These are phyloP conservation scores for Leccinum truebloodii DNA, from an alignment of 768 basidiomycete genomes.

Conservation along the genomic window DNA sequence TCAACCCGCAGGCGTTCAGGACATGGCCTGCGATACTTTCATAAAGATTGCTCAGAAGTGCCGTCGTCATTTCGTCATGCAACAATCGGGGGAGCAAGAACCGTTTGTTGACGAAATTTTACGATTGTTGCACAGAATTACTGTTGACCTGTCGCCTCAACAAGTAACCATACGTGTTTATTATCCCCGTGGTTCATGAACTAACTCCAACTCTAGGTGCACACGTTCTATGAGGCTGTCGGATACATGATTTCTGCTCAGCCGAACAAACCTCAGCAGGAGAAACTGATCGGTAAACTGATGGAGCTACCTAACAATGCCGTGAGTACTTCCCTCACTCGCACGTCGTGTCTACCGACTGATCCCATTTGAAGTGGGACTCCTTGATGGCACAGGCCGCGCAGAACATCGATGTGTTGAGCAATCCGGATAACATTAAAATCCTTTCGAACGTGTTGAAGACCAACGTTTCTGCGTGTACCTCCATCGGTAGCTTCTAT, in stretches of 20 bases:
- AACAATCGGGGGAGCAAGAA: slow-evolving; percentile 94
- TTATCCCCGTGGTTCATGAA: slow-evolving; percentile 1
- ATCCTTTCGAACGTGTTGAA: slow-evolving; percentile 96
- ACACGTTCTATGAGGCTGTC: slow-evolving; percentile 98
- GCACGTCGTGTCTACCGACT: background rate
- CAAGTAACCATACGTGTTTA: slow-evolving; percentile 44
- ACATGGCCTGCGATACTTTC: slow-evolving; percentile 99
- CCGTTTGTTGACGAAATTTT: slow-evolving; percentile 99
- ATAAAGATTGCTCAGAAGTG: slow-evolving; percentile 99
- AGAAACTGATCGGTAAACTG: slow-evolving; percentile 89
- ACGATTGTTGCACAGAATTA: slow-evolving; percentile 87
- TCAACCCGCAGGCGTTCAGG: slow-evolving; percentile 99
- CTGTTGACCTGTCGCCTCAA: slow-evolving; percentile 89
- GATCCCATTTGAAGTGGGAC: slow-evolving; percentile 74
- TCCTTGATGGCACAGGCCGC: slow-evolving; percentile 95
- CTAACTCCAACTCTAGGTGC: slow-evolving; percentile 49
- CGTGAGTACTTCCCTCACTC: slow-evolving; percentile 46
- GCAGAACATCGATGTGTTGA: slow-evolving; percentile 88
- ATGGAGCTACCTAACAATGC: slow-evolving; percentile 99
- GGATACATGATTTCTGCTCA: slow-evolving; percentile 99
- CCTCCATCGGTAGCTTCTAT: slow-evolving; percentile 96
- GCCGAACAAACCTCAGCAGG: slow-evolving; percentile 96
- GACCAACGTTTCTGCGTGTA: slow-evolving; percentile 97
- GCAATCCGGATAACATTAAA: slow-evolving; percentile 92
- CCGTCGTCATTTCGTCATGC: slow-evolving; percentile 96